Conservation (phyloP, 495 filamentous ascomycete genomes). For the Neurospora africana region DNA sequence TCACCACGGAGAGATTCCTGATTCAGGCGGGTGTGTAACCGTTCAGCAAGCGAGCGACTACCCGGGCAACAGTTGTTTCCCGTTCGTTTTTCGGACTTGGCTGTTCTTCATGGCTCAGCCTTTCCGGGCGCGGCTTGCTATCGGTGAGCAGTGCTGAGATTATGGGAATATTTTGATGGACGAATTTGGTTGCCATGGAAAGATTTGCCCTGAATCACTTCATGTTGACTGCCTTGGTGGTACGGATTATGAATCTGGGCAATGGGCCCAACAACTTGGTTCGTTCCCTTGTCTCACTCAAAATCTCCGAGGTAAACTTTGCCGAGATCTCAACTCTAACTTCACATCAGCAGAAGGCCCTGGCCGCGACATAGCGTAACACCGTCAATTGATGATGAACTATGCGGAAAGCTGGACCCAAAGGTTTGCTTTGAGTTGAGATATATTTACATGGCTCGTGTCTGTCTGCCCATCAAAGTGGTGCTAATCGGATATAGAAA, state of each 20-base stretch:
- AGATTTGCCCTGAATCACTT: background rate
- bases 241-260: background rate
- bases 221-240: background rate
- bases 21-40: background rate
- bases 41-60: background rate
- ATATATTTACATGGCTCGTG: background rate
- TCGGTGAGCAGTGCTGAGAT: background rate
- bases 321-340: background rate
- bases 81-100: background rate
- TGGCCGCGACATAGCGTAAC: background rate
- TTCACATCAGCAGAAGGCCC: background rate
- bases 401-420: background rate
- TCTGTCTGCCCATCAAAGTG: background rate
- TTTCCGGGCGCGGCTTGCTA: background rate
- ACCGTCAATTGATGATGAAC: background rate
- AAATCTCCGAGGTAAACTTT: background rate
- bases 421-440: background rate
- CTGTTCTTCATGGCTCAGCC: background rate
- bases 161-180: background rate
- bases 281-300: background rate
- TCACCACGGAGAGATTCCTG: background rate
- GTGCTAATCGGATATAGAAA: background rate
- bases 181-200: background rate
- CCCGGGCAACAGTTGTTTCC: background rate
- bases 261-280: background rate